A percentile compares a stretch with the other conserved stretches of the same genome.
These are phyloP conservation scores for Boletus eberwhitei DNA, from an alignment of 768 basidiomycete species.

Conservation along the genomic window DNA sequence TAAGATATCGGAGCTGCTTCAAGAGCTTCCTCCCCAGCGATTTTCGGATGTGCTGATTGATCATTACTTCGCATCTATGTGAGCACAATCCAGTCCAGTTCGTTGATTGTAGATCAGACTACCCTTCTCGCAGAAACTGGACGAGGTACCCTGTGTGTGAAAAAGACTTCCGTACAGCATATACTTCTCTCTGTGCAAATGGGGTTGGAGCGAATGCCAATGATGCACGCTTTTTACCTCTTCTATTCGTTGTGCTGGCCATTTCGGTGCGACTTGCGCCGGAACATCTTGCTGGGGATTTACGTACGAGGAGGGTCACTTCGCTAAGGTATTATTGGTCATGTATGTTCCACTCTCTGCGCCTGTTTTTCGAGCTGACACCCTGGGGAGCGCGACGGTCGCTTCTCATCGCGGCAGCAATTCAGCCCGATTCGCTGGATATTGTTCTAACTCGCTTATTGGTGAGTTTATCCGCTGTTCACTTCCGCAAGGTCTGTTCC, in stretches of 20 bases:
- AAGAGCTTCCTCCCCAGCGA: conserved; percentile 79
- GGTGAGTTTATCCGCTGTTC: conserved; percentile 32
- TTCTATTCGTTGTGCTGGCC: conserved; percentile 91
- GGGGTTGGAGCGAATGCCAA: conserved; percentile 63
- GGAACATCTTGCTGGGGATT: conserved; percentile 78
- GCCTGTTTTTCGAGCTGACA: conserved; percentile 17
- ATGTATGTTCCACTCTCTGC: conserved; percentile 52
- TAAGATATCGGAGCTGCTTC: conserved; percentile 84
- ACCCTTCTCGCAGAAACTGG: conserved; percentile 64
- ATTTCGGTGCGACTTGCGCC: conserved; percentile 84
- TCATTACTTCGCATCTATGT: conserved; percentile 78
- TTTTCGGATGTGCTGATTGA: conserved; percentile 77
- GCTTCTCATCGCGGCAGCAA: conserved; percentile 86
- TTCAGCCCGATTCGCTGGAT: conserved; percentile 89
- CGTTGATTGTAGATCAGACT: not conserved
- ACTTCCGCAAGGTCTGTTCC: not conserved
- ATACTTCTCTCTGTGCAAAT: conserved; percentile 60
- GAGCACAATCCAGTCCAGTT: conserved; percentile 23
- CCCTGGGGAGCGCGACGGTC: conserved; percentile 68
- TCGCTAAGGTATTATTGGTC: conserved; percentile 94
- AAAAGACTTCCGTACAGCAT: conserved; percentile 71
- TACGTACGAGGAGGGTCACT: conserved; percentile 68
- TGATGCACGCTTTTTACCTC: conserved; percentile 80
- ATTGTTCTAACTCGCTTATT: conserved; percentile 89
- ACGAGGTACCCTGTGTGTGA: conserved; percentile 91